Base-by-base conservation (phyloP, 2,329 filamentous ascomycete species). In the Aspergillus candidus region DNA sequence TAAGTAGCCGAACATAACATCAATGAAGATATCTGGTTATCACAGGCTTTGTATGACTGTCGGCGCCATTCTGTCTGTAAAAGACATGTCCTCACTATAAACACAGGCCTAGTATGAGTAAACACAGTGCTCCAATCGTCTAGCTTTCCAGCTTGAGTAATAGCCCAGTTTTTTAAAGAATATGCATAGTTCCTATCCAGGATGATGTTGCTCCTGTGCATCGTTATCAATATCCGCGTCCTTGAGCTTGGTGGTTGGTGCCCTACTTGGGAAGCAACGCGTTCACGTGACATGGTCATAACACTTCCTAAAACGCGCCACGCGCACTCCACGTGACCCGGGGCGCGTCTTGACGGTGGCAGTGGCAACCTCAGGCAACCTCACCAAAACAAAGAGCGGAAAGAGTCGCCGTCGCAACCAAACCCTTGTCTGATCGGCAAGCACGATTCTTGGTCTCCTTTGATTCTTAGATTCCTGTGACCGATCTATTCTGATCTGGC, bases 241-340 rank as follows among this genome's bases (percentile, higher is more conserved):
- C 30, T 36, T n/a, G 17, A 29, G 32, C 2, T 30, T 22, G 17
- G 15, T 15, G 15, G 15, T 15, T 15, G 15, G 15, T 15, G 15
- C 15, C 15, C n/a, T n/a, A n/a, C n/a, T n/a, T 13, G 13, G 22
- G 29, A 4, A 22, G 18, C 15, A 17, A 18, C 15, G 40, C 11
- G 40, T 32, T 17, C 29, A 18, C 38, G 17, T 11, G 32, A 35
- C 37, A 44, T n/a, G 33, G 38, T 40, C 50, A 54, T 57, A 47
- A 51, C 39, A 50, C 35, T 53, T 53, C 55, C 55, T 45, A 51
- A 56, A 56, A 57, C 55, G 55, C 55, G 51, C 36, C 13, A 31
- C 55, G 55, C 44, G 50, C 38, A 18, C 27, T 30, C 42, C 53
- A 55, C 50, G 42, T 56, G 54, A 35, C 8, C 0, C 0, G 14